A percentile compares a stretch with the other conserved stretches of the same genome.
Evolutionary conservation across 2,329 filamentous ascomycete genomes (phyloP).

Genomic region (Aspergillus ustus): DNA sequence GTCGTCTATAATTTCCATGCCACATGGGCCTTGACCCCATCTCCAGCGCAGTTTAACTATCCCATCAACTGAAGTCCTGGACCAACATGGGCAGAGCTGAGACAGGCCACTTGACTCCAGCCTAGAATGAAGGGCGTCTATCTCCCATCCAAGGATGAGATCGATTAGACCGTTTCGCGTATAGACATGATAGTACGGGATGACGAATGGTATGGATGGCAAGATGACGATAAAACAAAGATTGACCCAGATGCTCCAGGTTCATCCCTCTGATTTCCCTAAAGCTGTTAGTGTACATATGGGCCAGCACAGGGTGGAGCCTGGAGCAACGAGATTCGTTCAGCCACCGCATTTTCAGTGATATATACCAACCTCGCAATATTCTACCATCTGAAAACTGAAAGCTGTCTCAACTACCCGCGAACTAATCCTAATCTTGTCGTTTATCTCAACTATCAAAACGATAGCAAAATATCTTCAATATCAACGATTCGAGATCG

Average conservation of each 20-base stretch:
- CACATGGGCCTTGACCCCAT: no score
- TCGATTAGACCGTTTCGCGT: background rate
- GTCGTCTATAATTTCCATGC: no score
- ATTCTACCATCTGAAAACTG: conserved; percentile 17
- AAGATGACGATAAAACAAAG: conserved; percentile 6
- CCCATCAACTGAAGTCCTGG: no score
- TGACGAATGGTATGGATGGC: background rate
- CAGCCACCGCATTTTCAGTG: conserved; percentile 42
- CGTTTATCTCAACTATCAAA: conserved; percentile 5
- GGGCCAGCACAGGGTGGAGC: conserved; percentile 8
- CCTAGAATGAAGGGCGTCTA: no score
- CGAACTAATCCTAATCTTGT: conserved; percentile 4
- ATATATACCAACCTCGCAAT: conserved; percentile 28
- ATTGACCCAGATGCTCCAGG: background rate
- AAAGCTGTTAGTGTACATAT: conserved; percentile 1
- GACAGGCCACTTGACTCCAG: background rate
- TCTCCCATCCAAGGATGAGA: background rate
- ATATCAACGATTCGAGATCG: conserved; percentile 6
- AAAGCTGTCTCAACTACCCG: conserved; percentile 5
- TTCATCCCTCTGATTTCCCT: background rate
- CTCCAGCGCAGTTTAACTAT: no score
- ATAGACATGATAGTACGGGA: background rate
- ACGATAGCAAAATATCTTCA: conserved; percentile 2
- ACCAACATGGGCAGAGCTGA: background rate
- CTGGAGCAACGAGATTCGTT: conserved; percentile 32